Evolutionary conservation across 2,329 filamentous ascomycete genomes (phyloP), one percentile per base, ranked within the genome.

Genomic region (Hypoxylon sp.): DNA sequence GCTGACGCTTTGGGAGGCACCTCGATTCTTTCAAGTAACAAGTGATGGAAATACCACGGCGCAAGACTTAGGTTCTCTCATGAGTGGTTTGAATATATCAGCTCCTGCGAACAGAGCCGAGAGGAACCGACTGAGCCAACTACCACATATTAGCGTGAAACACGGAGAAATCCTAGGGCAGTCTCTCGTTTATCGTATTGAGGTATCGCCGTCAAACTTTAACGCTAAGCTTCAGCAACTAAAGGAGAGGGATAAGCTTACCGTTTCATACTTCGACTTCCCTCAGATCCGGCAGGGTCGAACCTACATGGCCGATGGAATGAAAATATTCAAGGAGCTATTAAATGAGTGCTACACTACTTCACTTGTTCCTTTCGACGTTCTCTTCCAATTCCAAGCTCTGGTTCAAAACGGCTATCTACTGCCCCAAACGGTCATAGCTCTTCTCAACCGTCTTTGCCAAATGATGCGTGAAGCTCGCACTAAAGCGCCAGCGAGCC

Each of bases 351-450:
- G 76, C 72, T 69, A 78, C 21, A 48, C 72, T 2, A 76, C 78
- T 14, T 55, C 71, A 1, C 76, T 76, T 49, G 60, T 87, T 62
- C 79, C 86, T 4, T 92, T 89, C 68, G 75, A 79, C 0, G 73
- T 90, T 0, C 80, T 87, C 5, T 91, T 89, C 72, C 90, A 92
- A 70, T 79, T 92, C 4, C 85, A 91, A 55, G 85, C 84, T 14
- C 78, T 94, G 4, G 87, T 89, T 0, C 82, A 84, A 72, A 91
- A 91, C 70, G 87, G 86, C 21, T 88, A 86, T 60, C 80, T 93
- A 1, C 80, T 87, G 11, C 90, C 91, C 0, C 71, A 74, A 0
- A 85, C 80, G 1, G 86, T 88, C 0, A 50, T 81, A 0, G 69
- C 80, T 1, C 79, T 91, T 1, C 74, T 77, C 3, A 43, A 68